These are phyloP conservation scores for Ogataea methylovora DNA, from an alignment of 805 yeast species.

Conservation along the genomic window DNA sequence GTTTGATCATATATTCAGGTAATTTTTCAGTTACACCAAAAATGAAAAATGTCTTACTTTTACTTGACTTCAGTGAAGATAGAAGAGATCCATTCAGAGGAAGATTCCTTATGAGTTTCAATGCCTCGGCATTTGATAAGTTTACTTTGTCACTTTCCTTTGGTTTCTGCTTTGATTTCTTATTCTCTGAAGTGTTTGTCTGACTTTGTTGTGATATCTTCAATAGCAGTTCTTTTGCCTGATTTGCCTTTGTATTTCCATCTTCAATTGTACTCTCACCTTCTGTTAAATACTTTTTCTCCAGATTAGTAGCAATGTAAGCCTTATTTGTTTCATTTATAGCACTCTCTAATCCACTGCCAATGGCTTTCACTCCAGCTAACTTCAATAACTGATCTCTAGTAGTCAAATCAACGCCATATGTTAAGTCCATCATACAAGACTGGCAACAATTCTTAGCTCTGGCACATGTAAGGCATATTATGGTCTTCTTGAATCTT, in stretches of 20 bases:
- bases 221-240: constrained; percentile 44
- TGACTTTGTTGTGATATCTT: constrained; percentile 31
- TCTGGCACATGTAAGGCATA: constrained; percentile 76
- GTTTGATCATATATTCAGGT: constrained; percentile 55
- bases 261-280: constrained; percentile 17
- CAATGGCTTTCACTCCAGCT: constrained; percentile 39
- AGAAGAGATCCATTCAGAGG: constrained; percentile 59
- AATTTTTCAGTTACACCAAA: constrained; percentile 65
- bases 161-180: constrained; percentile 4
- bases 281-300: constrained; percentile 21
- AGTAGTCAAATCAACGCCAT: constrained; percentile 70
- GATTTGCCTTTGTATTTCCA: constrained; percentile 12
- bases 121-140: constrained; percentile 34
- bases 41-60: constrained; percentile 55
- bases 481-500: constrained; percentile 50
- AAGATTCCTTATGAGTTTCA: constrained; percentile 47
- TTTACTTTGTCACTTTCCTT: constrained; percentile 1
- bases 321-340: constrained; percentile 37
- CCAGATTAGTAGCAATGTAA: constrained; percentile 45
- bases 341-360: constrained; percentile 27
- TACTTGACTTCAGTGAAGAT: constrained; percentile 29
- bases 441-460: constrained; percentile 80
- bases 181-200: constrained; percentile 2
- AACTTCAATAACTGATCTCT: constrained; percentile 76
- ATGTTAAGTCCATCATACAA: constrained; percentile 76